These are phyloP conservation scores for Delonix regia DNA, from an alignment of 306 rosid genomes.

Conservation along the genomic window DNA sequence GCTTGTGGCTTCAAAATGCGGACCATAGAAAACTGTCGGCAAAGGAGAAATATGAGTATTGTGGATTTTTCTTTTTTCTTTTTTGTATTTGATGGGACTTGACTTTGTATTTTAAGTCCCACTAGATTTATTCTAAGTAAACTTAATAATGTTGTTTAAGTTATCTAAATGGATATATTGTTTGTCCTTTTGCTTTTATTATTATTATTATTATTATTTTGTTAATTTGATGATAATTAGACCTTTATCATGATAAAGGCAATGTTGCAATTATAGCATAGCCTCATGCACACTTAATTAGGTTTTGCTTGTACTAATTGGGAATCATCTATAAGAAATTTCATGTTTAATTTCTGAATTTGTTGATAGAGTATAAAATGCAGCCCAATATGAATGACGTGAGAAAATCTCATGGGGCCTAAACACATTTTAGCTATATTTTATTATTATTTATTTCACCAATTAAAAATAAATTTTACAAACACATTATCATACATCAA, in stretches of 20 bases:
- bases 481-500: too few species aligned
- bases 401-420: neutral
- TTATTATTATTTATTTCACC: too few species aligned
- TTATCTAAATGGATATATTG: slow-evolving; percentile 10
- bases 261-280: neutral
- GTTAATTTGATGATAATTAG: neutral
- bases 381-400: neutral
- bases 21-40: slow-evolving; percentile 42
- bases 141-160: slow-evolving; percentile 7
- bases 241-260: neutral
- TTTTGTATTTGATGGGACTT: neutral
- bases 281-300: neutral
- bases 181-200: neutral
- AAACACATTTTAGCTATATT: neutral
- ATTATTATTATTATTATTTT: neutral
- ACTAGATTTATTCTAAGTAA: neutral
- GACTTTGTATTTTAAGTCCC: neutral
- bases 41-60: neutral
- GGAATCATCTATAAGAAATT: neutral
- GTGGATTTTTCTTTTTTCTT: neutral
- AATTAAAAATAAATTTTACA: too few species aligned
- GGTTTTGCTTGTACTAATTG: neutral
- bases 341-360: neutral
- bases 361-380: neutral
- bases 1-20: neutral